Evolutionary conservation across 2,329 filamentous ascomycete species (phyloP).

Genomic region (Cladosporium phlei): DNA sequence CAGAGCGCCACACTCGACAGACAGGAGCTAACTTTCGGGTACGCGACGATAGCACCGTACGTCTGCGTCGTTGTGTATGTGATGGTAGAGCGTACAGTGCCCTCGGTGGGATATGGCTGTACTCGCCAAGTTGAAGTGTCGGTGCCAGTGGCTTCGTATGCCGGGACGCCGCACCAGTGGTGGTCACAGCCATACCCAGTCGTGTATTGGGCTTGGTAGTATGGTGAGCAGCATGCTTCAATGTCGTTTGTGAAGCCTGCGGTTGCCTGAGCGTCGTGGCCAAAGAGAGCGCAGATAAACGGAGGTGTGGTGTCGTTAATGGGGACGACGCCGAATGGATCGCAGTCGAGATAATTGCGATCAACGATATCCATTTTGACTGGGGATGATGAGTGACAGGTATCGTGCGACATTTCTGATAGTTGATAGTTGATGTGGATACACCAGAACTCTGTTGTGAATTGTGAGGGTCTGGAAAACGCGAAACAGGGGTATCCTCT

Average conservation of each 20-base stretch:
- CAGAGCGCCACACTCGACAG: conserved; percentile 6
- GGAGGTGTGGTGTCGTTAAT: conserved; percentile 5
- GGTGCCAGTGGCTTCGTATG: conserved; percentile 1
- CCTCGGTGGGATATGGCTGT: conserved; percentile 1
- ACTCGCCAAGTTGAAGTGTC: neutral
- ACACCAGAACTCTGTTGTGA: neutral
- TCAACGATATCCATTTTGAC: neutral
- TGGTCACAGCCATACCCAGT: neutral
- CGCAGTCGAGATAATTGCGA: neutral
- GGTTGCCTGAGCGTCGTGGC: neutral
- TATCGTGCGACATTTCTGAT: neutral
- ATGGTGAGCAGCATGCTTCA: neutral
- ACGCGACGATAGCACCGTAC: neutral
- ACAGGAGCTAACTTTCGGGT: conserved; percentile 2
- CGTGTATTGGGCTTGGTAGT: neutral
- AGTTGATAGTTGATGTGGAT: neutral
- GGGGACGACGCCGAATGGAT: neutral
- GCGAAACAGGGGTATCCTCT: no score
- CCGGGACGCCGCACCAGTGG: conserved; percentile 2
- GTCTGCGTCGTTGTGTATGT: neutral
- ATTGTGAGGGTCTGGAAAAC: no score
- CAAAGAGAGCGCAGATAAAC: conserved; percentile 2
- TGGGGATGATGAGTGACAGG: neutral
- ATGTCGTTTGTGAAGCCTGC: neutral
- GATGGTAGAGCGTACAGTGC: neutral